Percentiles rank a stretch among this genome's conserved stretches.
Evolutionary conservation across 2,329 filamentous ascomycete species (phyloP).

Genomic region (Ophiostoma ips): DNA sequence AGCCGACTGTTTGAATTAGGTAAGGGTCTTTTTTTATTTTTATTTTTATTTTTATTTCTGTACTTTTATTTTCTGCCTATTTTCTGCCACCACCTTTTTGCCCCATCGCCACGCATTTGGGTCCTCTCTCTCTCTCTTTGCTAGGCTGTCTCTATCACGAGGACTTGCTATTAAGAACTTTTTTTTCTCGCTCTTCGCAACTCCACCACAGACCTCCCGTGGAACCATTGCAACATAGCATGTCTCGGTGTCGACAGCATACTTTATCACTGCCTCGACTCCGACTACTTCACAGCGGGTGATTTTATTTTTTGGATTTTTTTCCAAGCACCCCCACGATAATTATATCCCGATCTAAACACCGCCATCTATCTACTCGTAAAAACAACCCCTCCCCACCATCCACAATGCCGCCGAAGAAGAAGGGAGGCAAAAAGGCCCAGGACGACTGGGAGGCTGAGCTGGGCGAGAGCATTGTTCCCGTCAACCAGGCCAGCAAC

Average conservation of each 20-base stretch:
- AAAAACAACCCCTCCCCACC: slow-evolving; percentile 13
- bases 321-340: too few species aligned
- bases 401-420: slow-evolving; percentile 70
- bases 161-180: too few species aligned
- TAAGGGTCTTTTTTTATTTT: background rate
- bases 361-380: background rate
- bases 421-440: slow-evolving; percentile 82
- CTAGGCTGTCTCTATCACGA: background rate
- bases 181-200: background rate
- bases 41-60: background rate
- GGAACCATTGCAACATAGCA: background rate
- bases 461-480: slow-evolving; percentile 62
- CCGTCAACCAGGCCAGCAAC: slow-evolving; percentile 37
- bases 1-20: background rate
- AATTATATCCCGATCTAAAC: background rate
- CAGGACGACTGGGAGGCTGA: slow-evolving; percentile 93
- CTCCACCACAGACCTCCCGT: background rate
- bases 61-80: background rate
- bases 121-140: too few species aligned
- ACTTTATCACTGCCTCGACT: background rate
- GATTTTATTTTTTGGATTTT: background rate
- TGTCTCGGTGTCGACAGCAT: background rate
- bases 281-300: background rate
- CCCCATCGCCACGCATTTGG: slow-evolving; percentile 1
- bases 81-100: background rate